Conservation (phyloP, 2,329 filamentous ascomycete species). For the Penicillium polonicum region DNA sequence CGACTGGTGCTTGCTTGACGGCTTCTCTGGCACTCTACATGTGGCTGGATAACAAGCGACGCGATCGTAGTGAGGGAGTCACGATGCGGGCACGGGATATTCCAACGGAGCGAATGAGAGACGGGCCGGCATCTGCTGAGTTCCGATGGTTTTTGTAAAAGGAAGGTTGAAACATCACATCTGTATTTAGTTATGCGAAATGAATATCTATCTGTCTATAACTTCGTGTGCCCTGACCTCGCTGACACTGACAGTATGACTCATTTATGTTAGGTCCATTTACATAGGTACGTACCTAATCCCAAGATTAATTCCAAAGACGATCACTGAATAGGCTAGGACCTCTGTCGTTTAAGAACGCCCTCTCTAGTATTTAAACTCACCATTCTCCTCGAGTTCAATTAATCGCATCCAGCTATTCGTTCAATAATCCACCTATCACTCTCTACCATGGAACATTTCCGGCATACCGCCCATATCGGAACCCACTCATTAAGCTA, state of each 20-base stretch:
- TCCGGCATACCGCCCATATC: neutral
- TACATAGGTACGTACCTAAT: neutral
- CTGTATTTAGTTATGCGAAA: neutral
- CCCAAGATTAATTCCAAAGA: neutral
- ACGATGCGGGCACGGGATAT: slow-evolving; percentile 57
- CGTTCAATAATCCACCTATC: neutral
- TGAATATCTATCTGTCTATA: neutral
- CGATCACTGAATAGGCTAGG: neutral
- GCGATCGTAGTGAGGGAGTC: slow-evolving; percentile 58
- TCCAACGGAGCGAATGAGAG: slow-evolving; percentile 55
- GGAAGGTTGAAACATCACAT: neutral
- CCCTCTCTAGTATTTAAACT: neutral
- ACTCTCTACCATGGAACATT: neutral
- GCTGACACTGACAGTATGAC: neutral
- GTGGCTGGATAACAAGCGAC: slow-evolving; percentile 62
- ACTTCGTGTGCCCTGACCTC: neutral
- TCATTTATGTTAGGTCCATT: neutral
- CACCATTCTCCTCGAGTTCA: neutral
- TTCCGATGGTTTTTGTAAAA: slow-evolving; percentile 57
- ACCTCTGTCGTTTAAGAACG: neutral
- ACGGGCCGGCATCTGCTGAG: slow-evolving; percentile 54
- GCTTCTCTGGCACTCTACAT: slow-evolving; percentile 61
- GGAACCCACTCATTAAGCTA: neutral
- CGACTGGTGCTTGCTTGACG: slow-evolving; percentile 56
- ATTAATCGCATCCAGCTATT: neutral